Conservation (phyloP, 441 rosid species). For the Pelargonium citronellum region DNA sequence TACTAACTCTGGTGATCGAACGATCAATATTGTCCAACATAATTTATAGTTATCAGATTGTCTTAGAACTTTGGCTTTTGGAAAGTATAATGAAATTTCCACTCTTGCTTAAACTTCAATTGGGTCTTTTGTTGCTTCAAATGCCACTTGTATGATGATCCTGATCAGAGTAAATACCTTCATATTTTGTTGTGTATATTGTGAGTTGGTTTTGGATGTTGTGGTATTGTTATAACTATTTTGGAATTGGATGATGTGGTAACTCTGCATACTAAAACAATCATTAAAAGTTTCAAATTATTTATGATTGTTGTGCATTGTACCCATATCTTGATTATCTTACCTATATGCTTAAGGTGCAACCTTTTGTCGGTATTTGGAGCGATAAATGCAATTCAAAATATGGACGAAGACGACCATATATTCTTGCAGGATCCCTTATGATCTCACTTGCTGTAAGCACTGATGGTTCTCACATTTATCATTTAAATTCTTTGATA, state of each 20-base stretch:
- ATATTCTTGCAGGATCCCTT: conserved; percentile 79
- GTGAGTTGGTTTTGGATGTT: neutral
- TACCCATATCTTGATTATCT: conserved; percentile 10
- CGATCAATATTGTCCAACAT: too few relatives aligned
- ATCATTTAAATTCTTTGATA: conserved; percentile 14
- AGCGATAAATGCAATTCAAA: conserved; percentile 88
- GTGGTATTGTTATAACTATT: too few relatives aligned
- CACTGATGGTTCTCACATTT: conserved; percentile 17
- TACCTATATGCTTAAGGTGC: conserved; percentile 53
- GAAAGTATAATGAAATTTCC: neutral
- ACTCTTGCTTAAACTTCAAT: neutral
- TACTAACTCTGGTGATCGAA: too few relatives aligned
- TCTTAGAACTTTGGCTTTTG: too few relatives aligned
- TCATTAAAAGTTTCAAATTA: neutral
- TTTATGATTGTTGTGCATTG: neutral
- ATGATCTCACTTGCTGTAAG: conserved; percentile 85
- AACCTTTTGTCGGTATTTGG: conserved; percentile 97
- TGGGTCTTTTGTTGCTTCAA: neutral
- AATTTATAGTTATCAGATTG: too few relatives aligned
- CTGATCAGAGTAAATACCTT: neutral
- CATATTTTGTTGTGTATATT: neutral
- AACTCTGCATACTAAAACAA: neutral
- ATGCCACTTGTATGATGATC: neutral
- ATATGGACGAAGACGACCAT: conserved; percentile 84
- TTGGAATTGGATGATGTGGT: neutral